A percentile compares a stretch with the other conserved stretches of the same genome.
Evolutionary conservation across 345 rosid species (phyloP).

Genomic region (Clarkia xantiana): DNA sequence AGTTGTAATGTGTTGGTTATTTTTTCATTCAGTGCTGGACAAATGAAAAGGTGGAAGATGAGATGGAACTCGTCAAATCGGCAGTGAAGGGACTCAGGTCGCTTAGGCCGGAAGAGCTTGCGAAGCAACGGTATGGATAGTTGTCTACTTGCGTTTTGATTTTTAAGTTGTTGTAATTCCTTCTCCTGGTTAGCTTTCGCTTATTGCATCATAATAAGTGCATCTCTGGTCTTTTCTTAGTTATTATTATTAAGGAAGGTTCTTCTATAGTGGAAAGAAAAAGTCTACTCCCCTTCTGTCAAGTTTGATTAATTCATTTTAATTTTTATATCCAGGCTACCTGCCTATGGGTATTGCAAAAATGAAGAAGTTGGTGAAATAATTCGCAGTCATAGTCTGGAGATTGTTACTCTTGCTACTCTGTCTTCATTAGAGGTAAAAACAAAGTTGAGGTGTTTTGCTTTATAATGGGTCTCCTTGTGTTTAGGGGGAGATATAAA

Average conservation of each 20-base stretch:
- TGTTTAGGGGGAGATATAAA: not conserved
- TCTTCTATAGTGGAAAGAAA: too few species aligned
- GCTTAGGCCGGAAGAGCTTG: constrained; percentile 57
- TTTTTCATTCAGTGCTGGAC: constrained; percentile 39
- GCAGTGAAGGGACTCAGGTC: constrained; percentile 61
- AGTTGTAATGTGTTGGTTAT: not conserved
- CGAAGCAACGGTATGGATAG: constrained; percentile 74
- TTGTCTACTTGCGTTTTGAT: constrained; percentile 4
- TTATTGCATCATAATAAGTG: too few species aligned
- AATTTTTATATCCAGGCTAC: constrained; percentile 34
- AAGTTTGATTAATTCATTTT: too few species aligned
- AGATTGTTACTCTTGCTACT: constrained; percentile 70
- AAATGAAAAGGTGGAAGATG: constrained; percentile 48
- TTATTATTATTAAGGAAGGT: too few species aligned
- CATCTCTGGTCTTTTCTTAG: too few species aligned
- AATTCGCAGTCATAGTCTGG: constrained; percentile 46
- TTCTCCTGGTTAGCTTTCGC: too few species aligned
- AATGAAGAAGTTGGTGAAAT: constrained; percentile 36
- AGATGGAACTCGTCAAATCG: constrained; percentile 68
- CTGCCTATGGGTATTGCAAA: constrained; percentile 71
- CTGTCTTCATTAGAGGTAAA: constrained; percentile 60
- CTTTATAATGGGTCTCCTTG: not conserved
- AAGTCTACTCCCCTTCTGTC: too few species aligned
- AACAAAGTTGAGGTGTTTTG: not conserved
- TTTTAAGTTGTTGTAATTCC: too few species aligned